Conservation (phyloP, 2,329 filamentous ascomycete species). For the Aspergillus aculeatinus region DNA sequence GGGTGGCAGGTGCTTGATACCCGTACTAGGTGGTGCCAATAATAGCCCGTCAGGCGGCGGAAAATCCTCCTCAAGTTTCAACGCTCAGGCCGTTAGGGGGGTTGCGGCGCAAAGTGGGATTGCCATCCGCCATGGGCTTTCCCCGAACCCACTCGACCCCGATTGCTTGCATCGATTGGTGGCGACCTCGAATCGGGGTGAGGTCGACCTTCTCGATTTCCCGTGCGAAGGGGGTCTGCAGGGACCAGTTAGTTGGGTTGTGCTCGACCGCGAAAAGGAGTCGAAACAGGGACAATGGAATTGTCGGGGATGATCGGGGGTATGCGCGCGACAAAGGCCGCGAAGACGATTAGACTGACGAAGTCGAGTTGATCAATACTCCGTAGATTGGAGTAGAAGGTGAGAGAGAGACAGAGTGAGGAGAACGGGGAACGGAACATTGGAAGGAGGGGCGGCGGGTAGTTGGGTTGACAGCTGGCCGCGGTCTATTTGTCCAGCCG, state of each 20-base stretch:
- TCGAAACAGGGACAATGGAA: background rate
- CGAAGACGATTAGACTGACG: background rate
- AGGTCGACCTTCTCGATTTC: background rate
- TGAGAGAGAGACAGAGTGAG: too few relatives aligned
- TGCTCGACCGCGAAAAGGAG: background rate
- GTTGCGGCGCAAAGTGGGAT: background rate
- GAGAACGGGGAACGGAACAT: too few relatives aligned
- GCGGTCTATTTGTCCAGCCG: constrained; percentile 13
- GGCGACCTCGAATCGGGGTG: background rate
- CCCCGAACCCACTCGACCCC: background rate
- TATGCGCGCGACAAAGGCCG: background rate
- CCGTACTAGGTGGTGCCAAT: background rate
- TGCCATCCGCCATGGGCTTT: background rate
- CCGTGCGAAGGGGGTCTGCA: background rate
- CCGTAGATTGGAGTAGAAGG: too few relatives aligned
- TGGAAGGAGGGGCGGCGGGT: background rate
- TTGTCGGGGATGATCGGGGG: background rate
- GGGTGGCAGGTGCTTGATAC: background rate
- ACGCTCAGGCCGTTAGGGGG: constrained; percentile 4
- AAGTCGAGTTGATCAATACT: too few relatives aligned
- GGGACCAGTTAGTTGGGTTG: background rate
- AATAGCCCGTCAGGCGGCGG: background rate
- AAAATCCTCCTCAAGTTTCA: background rate
- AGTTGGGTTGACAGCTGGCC: constrained; percentile 17
- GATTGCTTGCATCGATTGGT: background rate